phyloP scores from a whole-genome alignment of 129 eudicot species.

The Heracleum sosnowskyi region DNA sequence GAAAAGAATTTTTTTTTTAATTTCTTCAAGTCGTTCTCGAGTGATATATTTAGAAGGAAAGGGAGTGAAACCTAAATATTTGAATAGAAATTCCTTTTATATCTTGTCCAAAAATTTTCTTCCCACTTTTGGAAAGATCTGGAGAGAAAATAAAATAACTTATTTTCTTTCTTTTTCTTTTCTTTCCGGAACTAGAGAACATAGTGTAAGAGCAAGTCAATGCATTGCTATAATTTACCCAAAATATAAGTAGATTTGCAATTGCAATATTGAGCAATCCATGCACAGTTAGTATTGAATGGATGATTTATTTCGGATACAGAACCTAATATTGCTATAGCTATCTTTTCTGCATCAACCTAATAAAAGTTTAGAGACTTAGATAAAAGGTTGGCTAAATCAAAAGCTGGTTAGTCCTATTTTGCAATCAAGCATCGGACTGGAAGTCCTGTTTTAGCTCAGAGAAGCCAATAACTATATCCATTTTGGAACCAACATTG shows the following conservation, averaged over 20 bases:
- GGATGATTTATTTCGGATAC: neutral
- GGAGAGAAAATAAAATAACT: too few species aligned
- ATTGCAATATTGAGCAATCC: neutral
- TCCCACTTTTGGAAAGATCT: too few species aligned
- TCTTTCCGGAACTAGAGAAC: too few species aligned
- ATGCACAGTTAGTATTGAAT: neutral
- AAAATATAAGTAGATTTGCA: neutral
- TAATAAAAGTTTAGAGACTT: neutral
- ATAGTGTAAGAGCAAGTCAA: too few species aligned
- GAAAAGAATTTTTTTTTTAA: too few species aligned
- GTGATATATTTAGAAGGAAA: too few species aligned
- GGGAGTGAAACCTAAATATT: too few species aligned
- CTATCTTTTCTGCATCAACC: neutral
- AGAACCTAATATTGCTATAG: neutral
- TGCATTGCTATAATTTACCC: neutral
- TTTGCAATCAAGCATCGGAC: neutral
- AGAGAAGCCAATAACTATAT: neutral
- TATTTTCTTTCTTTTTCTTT: too few species aligned
- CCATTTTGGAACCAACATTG: neutral
- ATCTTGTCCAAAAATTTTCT: too few species aligned
- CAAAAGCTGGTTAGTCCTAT: neutral
- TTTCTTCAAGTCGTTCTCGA: too few species aligned
- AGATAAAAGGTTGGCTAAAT: neutral
- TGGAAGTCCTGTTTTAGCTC: neutral
- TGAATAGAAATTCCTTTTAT: too few species aligned